phyloP scores from a whole-genome alignment of 768 basidiomycete genomes.

The Panellus pusillus region DNA sequence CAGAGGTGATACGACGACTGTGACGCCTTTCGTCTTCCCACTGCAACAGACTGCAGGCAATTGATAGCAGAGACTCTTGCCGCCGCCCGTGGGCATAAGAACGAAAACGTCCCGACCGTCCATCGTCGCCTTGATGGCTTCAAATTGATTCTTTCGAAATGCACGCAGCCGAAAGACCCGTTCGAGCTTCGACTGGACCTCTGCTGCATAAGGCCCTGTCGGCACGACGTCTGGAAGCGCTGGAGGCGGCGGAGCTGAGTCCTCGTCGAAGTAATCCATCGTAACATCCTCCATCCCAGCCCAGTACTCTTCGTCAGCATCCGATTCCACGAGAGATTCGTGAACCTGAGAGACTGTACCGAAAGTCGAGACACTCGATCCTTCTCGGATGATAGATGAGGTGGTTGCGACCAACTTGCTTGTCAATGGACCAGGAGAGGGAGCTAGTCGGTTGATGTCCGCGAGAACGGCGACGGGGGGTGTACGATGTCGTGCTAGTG shows the following conservation, averaged over 20 bases:
- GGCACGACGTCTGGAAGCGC: constrained; percentile 12
- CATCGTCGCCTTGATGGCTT: constrained; percentile 80
- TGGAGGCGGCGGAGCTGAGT: constrained; percentile 17
- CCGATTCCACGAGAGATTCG: constrained; percentile 12
- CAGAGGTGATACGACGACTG: constrained; percentile 89
- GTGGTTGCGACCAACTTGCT: background rate
- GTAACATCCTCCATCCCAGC: constrained; percentile 42
- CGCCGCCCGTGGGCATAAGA: constrained; percentile 95
- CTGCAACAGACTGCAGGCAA: constrained; percentile 81
- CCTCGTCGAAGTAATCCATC: constrained; percentile 28
- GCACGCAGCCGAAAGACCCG: constrained; percentile 59
- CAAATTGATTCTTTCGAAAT: constrained; percentile 85
- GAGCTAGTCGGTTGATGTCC: background rate
- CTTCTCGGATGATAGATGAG: background rate
- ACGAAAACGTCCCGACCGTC: constrained; percentile 87
- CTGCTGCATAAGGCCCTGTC: constrained; percentile 28
- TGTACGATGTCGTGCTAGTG: constrained; percentile 4
- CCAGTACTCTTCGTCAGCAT: constrained; percentile 50
- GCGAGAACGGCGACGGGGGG: background rate
- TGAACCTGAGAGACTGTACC: background rate
- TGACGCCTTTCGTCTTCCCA: constrained; percentile 77
- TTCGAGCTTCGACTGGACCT: constrained; percentile 55
- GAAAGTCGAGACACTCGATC: background rate
- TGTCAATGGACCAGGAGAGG: background rate
- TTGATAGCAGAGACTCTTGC: constrained; percentile 87